Base-by-base conservation (phyloP, 495 filamentous ascomycete genomes). In the Aspergillus carlsbadensis region DNA sequence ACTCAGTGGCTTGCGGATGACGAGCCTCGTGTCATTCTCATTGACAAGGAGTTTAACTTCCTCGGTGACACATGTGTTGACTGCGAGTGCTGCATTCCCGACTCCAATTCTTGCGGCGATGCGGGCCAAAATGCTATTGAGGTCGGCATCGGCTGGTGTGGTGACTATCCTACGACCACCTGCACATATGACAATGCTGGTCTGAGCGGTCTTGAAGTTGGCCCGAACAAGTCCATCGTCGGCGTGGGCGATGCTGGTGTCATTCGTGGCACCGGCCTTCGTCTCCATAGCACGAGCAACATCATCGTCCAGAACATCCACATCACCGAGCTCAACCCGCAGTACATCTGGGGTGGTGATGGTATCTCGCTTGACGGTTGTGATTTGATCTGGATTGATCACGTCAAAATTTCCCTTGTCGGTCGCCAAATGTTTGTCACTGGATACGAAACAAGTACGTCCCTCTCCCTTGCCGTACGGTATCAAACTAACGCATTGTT, bases 41-140 rank as follows among this genome's bases (percentile, higher is more conserved):
- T 81, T 40, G 65, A 73, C 45, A 77, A 74, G 54, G 70, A 67
- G 45, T 81, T 76, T 62, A 73, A 80, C 60, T 80, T 74, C 47
- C 64, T 72, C 17, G 71, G 69, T 5, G 75, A 72, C 43, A 71
- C 66, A 10, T 69, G 67, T 39, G 70, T 66, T 39, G 68, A 70
- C 41, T 77, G 65, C 61, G 54, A 66, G 43, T 70, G 69, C 57
- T 71, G 67, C 52, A 60, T 60, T 22, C 69, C 65, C 10, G 52
- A 52, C 0, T 65, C 63, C 54, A 67, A 65, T 45, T 62, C 56
- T 20, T 68, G 61, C 24, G 67, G 64, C 20, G 61, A 58, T 35
- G 48, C 60, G 7, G 64, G 65, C 26, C 69, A 72, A 54, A 65
- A 67, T 43, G 69, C 67, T 40, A 63, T 67, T 20, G 45, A 60